These are phyloP conservation scores for Suillus bovinus DNA, from an alignment of 768 basidiomycete species.

Conservation along the genomic window DNA sequence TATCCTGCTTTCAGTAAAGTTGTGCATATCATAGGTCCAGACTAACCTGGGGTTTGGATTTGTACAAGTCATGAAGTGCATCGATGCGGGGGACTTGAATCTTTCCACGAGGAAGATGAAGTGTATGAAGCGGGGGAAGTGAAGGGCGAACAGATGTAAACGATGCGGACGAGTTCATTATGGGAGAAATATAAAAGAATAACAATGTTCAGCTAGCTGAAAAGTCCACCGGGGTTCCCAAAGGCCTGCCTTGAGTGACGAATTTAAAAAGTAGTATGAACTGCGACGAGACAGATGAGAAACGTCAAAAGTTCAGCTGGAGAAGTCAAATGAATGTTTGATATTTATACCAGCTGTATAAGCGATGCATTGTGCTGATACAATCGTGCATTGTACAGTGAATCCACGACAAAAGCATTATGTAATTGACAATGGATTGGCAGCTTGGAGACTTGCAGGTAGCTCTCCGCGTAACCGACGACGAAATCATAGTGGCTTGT, in stretches of 20 bases:
- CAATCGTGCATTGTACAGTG: conserved; percentile 14
- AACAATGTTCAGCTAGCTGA: conserved; percentile 17
- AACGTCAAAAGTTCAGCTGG: conserved; percentile 3
- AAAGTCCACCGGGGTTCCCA: conserved; percentile 16
- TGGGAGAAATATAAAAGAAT: background rate
- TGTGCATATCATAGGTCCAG: background rate
- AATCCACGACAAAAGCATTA: conserved; percentile 9
- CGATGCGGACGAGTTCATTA: conserved; percentile 23
- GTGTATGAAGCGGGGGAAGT: conserved; percentile 53
- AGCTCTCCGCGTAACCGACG: no score
- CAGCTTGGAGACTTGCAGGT: no score
- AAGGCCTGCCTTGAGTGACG: conserved; percentile 23
- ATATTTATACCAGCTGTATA: conserved; percentile 18
- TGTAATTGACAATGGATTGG: background rate
- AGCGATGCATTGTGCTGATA: conserved; percentile 8
- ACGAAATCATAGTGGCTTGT: background rate
- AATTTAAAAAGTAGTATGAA: conserved; percentile 15
- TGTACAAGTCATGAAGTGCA: conserved; percentile 15
- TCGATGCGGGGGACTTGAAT: conserved; percentile 15
- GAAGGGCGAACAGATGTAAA: conserved; percentile 43
- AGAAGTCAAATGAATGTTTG: conserved; percentile 2
- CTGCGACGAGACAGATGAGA: conserved; percentile 13
- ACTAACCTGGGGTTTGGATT: conserved; percentile 17
- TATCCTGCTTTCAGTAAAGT: background rate
- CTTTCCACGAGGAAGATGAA: conserved; percentile 36